phyloP scores from a whole-genome alignment of 441 rosid species.

The Euphorbia schlechtendalii region DNA sequence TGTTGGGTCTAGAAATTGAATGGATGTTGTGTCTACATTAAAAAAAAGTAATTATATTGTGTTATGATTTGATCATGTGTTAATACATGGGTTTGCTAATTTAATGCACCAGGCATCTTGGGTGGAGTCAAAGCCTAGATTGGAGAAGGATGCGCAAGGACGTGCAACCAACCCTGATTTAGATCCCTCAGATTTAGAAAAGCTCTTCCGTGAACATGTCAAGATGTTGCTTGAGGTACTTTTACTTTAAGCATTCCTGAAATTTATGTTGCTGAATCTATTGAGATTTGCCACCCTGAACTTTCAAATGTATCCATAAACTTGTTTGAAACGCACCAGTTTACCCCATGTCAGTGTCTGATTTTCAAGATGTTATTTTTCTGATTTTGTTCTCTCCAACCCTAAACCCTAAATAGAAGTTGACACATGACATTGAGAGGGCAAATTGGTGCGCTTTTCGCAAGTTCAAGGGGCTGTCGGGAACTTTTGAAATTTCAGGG shows the following conservation, averaged over 20 bases:
- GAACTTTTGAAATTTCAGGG: too few species aligned
- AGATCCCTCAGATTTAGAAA: conserved; percentile 76
- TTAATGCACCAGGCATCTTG: conserved; percentile 64
- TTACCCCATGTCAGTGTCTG: too few species aligned
- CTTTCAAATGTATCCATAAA: too few species aligned
- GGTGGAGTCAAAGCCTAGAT: conserved; percentile 79
- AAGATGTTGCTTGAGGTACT: conserved; percentile 82
- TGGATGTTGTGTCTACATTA: background rate
- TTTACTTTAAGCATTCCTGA: background rate
- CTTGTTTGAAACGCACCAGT: too few species aligned
- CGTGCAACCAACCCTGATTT: conserved; percentile 77
- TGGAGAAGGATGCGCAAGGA: conserved; percentile 95
- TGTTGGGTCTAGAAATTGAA: background rate
- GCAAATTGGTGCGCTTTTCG: too few species aligned
- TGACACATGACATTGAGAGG: too few species aligned
- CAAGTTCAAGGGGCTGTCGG: too few species aligned
- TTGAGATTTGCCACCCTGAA: too few species aligned
- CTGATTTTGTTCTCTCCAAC: too few species aligned
- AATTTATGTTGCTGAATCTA: background rate
- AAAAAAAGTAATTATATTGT: background rate
- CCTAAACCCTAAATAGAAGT: too few species aligned
- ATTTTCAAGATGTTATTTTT: too few species aligned
- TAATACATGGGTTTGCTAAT: conserved; percentile 15
- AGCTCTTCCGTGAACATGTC: conserved; percentile 86
- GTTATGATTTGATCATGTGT: background rate